Conservation (phyloP, 495 filamentous ascomycete species). For the Penicillium flavigenum region DNA sequence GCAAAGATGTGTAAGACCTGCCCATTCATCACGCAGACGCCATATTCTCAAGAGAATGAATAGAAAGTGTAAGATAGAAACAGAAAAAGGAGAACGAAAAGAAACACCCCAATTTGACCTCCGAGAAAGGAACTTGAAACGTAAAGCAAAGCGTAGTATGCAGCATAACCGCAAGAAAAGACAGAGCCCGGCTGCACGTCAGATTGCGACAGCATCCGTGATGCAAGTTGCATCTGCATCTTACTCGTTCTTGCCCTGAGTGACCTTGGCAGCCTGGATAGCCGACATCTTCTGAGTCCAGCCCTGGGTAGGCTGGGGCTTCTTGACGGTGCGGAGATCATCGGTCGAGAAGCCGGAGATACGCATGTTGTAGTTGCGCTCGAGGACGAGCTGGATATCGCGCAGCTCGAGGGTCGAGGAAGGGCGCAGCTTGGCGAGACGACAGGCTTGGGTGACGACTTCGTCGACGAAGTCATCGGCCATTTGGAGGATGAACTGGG, state of each 20-base stretch:
- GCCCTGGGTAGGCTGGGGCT: slow-evolving; percentile 77
- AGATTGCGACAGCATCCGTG: not conserved
- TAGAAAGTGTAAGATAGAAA: slow-evolving; percentile 5
- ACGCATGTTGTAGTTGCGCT: slow-evolving; percentile 97
- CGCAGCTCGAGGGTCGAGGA: slow-evolving; percentile 85
- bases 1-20: slow-evolving; percentile 7
- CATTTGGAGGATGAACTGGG: slow-evolving; percentile 77
- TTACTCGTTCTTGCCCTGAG: slow-evolving; percentile 47
- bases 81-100: slow-evolving; percentile 6
- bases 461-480: slow-evolving; percentile 95
- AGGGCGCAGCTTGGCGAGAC: slow-evolving; percentile 87
- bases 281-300: slow-evolving; percentile 98
- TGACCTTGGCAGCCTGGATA: slow-evolving; percentile 84
- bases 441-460: slow-evolving; percentile 81
- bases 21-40: slow-evolving; percentile 10
- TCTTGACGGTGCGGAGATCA: slow-evolving; percentile 89
- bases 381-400: slow-evolving; percentile 91
- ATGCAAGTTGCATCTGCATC: not conserved
- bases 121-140: not conserved
- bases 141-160: not conserved
- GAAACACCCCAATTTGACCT: slow-evolving; percentile 3
- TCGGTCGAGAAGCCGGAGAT: slow-evolving; percentile 93
- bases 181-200: not conserved
- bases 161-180: not conserved
- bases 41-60: slow-evolving; percentile 7